These are phyloP conservation scores for Phytophthora tubulina DNA, from an alignment of 352 stramenopile genomes.

Conservation along the genomic window DNA sequence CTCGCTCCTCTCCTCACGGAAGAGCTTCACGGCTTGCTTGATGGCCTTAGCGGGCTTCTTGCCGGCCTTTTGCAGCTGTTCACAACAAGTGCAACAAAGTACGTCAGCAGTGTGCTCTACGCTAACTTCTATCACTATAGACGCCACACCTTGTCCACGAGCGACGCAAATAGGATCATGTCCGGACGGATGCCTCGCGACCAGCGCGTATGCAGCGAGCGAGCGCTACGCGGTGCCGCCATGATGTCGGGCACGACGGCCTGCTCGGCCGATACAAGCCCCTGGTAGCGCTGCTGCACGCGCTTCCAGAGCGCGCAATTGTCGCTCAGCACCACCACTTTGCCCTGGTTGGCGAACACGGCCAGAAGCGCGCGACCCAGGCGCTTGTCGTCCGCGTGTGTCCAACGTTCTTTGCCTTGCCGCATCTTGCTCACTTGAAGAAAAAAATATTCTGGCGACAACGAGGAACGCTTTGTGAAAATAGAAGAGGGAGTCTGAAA, in stretches of 20 bases:
- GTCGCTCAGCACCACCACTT: constrained; percentile 38
- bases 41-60: constrained; percentile 31
- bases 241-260: constrained; percentile 16
- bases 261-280: constrained; percentile 30
- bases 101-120: constrained; percentile 12
- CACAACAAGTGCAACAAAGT: constrained; percentile 14
- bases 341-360: constrained; percentile 34
- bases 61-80: constrained; percentile 28
- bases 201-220: constrained; percentile 46
- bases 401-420: constrained; percentile 44
- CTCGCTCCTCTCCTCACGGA: constrained; percentile 32
- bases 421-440: constrained; percentile 32
- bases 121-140: not conserved
- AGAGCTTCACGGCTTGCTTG: constrained; percentile 34
- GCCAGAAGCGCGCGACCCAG: constrained; percentile 37
- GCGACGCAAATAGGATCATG: constrained; percentile 38
- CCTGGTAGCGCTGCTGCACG: constrained; percentile 46
- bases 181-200: constrained; percentile 38
- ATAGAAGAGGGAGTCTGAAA: constrained; percentile 30
- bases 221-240: constrained; percentile 29
- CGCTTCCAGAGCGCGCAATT: constrained; percentile 42
- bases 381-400: constrained; percentile 43
- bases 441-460: constrained; percentile 13
- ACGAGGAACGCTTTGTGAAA: constrained; percentile 13
- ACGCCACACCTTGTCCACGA: constrained; percentile 33